phyloP scores from a whole-genome alignment of 1,139 yeast species.

The Pichia sp. region DNA sequence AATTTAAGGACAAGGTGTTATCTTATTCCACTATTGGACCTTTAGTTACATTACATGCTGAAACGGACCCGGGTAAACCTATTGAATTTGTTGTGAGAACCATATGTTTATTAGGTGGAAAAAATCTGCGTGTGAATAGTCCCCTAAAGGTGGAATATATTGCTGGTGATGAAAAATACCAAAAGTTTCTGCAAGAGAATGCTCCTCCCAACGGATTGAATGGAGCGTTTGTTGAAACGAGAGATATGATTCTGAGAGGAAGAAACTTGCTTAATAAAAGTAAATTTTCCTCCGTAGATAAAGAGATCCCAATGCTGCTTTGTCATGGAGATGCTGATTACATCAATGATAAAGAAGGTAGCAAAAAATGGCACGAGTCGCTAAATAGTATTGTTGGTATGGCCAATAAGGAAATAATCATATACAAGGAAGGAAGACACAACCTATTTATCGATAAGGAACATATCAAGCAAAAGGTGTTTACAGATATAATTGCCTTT shows the following conservation, averaged over 20 bases:
- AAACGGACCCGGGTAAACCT: constrained; percentile 47
- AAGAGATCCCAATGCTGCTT: constrained; percentile 37
- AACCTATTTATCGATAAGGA: constrained; percentile 35
- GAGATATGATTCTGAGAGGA: constrained; percentile 65
- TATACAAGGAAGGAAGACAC: constrained; percentile 33
- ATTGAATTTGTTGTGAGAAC: constrained; percentile 39
- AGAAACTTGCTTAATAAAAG: constrained; percentile 35
- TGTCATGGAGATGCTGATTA: constrained; percentile 46
- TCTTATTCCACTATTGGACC: constrained; percentile 66
- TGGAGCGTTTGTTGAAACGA: constrained; percentile 43
- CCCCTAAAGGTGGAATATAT: constrained; percentile 46
- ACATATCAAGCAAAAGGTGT: constrained; percentile 6
- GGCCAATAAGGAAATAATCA: constrained; percentile 17
- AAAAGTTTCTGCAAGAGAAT: constrained; percentile 29
- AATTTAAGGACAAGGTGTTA: constrained; percentile 40
- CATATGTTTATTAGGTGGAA: constrained; percentile 40
- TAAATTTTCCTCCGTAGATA: constrained; percentile 35
- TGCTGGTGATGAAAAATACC: constrained; percentile 46
- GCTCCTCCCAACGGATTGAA: constrained; percentile 17
- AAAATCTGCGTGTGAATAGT: constrained; percentile 43
- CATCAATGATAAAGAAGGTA: constrained; percentile 49
- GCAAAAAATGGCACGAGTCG: constrained; percentile 38
- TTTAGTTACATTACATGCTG: constrained; percentile 48
- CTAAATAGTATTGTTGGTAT: constrained; percentile 29
- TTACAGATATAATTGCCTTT: constrained; percentile 32